These are phyloP conservation scores for Breviolum minutum DNA, from an alignment of 73 alveolate genomes.

Conservation along the genomic window DNA sequence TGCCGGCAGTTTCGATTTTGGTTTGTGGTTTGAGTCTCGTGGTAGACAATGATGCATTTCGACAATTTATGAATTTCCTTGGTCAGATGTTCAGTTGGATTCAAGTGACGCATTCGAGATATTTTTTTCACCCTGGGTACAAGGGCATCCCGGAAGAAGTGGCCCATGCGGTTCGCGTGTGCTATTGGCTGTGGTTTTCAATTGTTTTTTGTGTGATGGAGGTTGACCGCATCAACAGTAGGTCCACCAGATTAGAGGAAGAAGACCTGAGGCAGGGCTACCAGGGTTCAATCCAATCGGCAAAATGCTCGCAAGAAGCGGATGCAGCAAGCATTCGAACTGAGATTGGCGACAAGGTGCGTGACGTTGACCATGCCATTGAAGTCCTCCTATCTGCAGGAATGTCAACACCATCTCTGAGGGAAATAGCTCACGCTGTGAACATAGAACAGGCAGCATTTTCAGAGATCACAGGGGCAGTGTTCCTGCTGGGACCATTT, in stretches of 20 bases:
- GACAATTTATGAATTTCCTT: not conserved
- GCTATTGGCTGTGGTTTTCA: constrained; percentile 14
- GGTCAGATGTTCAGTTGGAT: not conserved
- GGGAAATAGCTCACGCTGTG: constrained; percentile 14
- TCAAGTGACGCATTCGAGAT: not conserved
- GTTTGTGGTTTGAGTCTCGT: not conserved
- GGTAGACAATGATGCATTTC: constrained; percentile 4
- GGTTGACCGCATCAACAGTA: constrained; percentile 37
- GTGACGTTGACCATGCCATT: constrained; percentile 14
- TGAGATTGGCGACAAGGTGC: constrained; percentile 14
- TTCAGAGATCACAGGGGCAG: constrained; percentile 26
- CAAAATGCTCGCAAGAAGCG: not conserved
- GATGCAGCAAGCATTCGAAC: not conserved
- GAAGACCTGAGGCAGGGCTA: not conserved
- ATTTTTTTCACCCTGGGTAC: too few species aligned
- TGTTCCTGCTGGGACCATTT: constrained; percentile 41
- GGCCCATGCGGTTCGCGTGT: not conserved
- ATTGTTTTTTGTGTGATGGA: constrained; percentile 7
- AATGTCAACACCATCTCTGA: constrained; percentile 43
- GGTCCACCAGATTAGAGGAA: not conserved
- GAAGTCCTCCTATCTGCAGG: constrained; percentile 12
- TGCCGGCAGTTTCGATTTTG: not conserved
- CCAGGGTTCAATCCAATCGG: constrained; percentile 14
- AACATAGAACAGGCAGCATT: constrained; percentile 41
- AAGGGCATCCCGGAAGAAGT: not conserved